These are phyloP conservation scores for Wickerhamomyces alni DNA, from an alignment of 805 yeast species.

Conservation along the genomic window DNA sequence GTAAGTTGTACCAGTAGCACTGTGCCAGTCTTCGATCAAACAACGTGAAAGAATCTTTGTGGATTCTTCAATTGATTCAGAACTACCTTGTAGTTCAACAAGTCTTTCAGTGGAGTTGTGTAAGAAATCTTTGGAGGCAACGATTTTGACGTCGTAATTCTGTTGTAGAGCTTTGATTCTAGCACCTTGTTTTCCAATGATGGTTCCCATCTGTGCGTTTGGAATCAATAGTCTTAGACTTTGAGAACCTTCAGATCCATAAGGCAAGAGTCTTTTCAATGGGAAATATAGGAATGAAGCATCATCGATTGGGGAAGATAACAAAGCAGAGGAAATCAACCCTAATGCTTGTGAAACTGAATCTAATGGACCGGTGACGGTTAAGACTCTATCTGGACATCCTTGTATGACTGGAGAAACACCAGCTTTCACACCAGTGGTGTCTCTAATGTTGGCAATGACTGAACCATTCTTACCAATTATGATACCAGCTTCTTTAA, in stretches of 20 bases:
- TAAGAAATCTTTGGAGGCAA: conserved; percentile 79
- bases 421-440: conserved; percentile 78
- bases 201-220: conserved; percentile 81
- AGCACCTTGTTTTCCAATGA: conserved; percentile 79
- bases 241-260: conserved; percentile 45
- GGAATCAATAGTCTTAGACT: conserved; percentile 70
- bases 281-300: conserved; percentile 48
- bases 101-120: conserved; percentile 80
- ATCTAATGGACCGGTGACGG: conserved; percentile 69
- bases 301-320: conserved; percentile 34
- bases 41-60: conserved; percentile 59
- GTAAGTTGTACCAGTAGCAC: conserved; percentile 56
- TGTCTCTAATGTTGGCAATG: conserved; percentile 68
- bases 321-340: conserved; percentile 60
- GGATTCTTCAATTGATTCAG: conserved; percentile 53
- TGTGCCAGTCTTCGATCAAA: conserved; percentile 67
- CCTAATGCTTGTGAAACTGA: conserved; percentile 66
- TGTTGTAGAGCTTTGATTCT: conserved; percentile 78
- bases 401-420: conserved; percentile 77
- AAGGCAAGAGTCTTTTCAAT: conserved; percentile 50
- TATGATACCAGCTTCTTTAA: conserved; percentile 85
- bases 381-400: conserved; percentile 75
- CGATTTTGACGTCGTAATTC: conserved; percentile 64
- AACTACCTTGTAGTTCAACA: conserved; percentile 81
- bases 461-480: conserved; percentile 82